Evolutionary conservation across 768 basidiomycete genomes (phyloP).

Genomic region (Mycena filopes): DNA sequence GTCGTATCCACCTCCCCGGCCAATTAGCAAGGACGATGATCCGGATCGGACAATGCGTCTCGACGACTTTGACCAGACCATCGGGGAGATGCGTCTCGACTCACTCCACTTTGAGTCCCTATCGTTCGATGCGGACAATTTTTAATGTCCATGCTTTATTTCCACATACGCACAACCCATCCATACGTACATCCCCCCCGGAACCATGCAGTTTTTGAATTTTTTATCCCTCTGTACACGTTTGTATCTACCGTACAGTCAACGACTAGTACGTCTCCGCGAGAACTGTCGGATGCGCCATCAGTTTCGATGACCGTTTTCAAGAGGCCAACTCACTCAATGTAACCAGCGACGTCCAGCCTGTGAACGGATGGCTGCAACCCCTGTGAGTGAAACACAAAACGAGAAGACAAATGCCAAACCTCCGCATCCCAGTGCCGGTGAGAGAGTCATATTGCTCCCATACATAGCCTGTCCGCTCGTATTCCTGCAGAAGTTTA

Average conservation of each 20-base stretch:
- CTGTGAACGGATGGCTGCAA: slow-evolving; percentile 92
- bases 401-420: slow-evolving; percentile 28
- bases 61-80: slow-evolving; percentile 30
- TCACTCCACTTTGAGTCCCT: slow-evolving; percentile 79
- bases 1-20: slow-evolving; percentile 16
- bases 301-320: slow-evolving; percentile 1
- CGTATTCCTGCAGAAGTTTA: slow-evolving; percentile 73
- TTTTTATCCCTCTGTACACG: slow-evolving; percentile 23
- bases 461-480: slow-evolving; percentile 95
- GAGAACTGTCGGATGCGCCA: slow-evolving; percentile 34
- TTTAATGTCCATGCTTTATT: slow-evolving; percentile 41
- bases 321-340: slow-evolving; percentile 68
- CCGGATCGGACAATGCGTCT: too few species aligned
- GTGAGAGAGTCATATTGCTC: slow-evolving; percentile 92
- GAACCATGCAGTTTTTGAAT: slow-evolving; percentile 25
- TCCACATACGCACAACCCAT: slow-evolving; percentile 14
- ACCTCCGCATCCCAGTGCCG: slow-evolving; percentile 90
- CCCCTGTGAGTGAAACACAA: slow-evolving; percentile 16
- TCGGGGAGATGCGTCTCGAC: slow-evolving; percentile 68
- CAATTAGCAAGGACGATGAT: slow-evolving; percentile 36
- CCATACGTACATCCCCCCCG: too few species aligned
- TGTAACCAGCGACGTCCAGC: slow-evolving; percentile 92
- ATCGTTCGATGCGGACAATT: slow-evolving; percentile 72
- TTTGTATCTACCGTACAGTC: slow-evolving; percentile 25
- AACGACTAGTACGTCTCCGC: slow-evolving; percentile 43